Base-by-base conservation (phyloP, 1,284 basidiomycete species). In the Tilletia caries region DNA sequence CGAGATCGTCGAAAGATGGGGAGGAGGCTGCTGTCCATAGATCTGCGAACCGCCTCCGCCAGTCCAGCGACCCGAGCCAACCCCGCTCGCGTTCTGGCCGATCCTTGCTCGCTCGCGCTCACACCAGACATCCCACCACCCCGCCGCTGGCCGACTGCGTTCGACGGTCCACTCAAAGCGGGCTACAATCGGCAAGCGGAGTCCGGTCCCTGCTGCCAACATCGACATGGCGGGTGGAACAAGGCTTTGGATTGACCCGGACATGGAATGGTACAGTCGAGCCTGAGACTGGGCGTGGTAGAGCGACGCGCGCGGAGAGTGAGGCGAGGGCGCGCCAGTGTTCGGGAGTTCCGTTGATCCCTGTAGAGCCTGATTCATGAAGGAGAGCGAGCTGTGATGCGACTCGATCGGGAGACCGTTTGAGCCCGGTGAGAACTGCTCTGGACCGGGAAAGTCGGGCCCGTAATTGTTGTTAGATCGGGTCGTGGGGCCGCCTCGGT, bases 101-200 rank as follows among this genome's bases (percentile, higher is more conserved):
- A 62, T 37, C 15, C 58, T 20, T 1, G 70, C 66, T 27, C 27
- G 68, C 18, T 64, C 64, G 43, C 66, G 52, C 52, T 65, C 68
- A 12, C 65, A 48, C 72, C 75, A 79, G 29, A 33, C 43, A 15
- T 67, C 67, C 80, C 80, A 82, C 80, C 80, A 82, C 0, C 72
- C 67, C 4, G 80, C 80, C 13, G 58, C 58, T 4, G 58, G 58
- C 23, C 76, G 75, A 41, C 66, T 66, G 10, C 71, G 66, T 58
- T 82, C 80, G 18, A 82, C 79, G 41, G 74, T 72, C 79, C 79
- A 82, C 58, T 82, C 80, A 44, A 82, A 73, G 29, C 74, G 73
- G 2, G 74, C 79, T 23, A 82, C 75, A 54, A 82, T 82, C 6
- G 80, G 80, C 34, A 82, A 37, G 13, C 70, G 74, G 10, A 58